A percentile compares a stretch with the other conserved stretches of the same genome.
Evolutionary conservation across 2,329 filamentous ascomycete species (phyloP).

Genomic region (Fusarium sp.): DNA sequence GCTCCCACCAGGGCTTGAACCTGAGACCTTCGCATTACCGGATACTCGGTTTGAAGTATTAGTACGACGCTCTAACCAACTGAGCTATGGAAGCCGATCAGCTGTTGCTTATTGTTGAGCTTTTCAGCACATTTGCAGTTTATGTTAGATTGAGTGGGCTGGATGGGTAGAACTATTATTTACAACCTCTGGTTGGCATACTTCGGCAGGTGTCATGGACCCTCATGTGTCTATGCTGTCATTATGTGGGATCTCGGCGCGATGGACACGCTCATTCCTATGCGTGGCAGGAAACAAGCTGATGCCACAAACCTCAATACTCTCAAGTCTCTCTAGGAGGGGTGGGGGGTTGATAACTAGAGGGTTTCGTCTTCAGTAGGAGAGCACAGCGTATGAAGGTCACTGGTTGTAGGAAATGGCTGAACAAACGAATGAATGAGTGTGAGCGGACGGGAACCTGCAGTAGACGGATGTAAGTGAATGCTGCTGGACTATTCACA

Average conservation of each 20-base stretch:
- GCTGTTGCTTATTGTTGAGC: slow-evolving; percentile 18
- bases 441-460: slow-evolving; percentile 2
- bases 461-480: slow-evolving; percentile 3
- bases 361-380: not conserved
- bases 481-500: slow-evolving; percentile 4
- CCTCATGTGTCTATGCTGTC: not conserved
- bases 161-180: not conserved
- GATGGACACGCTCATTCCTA: not conserved
- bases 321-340: too few species aligned
- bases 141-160: not conserved
- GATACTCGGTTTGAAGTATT: slow-evolving; percentile 45
- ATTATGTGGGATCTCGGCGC: not conserved
- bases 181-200: not conserved
- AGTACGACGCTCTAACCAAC: slow-evolving; percentile 51
- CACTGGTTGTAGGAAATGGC: not conserved
- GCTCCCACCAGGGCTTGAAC: slow-evolving; percentile 50
- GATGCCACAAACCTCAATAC: too few species aligned
- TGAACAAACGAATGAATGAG: not conserved
- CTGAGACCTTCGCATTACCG: slow-evolving; percentile 49
- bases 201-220: not conserved
- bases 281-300: not conserved
- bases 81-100: slow-evolving; percentile 50
- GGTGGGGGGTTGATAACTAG: too few species aligned
- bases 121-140: too few species aligned
- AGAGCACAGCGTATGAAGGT: not conserved